Conservation (phyloP, 2,329 filamentous ascomycete species). For the Curvularia sp. region DNA sequence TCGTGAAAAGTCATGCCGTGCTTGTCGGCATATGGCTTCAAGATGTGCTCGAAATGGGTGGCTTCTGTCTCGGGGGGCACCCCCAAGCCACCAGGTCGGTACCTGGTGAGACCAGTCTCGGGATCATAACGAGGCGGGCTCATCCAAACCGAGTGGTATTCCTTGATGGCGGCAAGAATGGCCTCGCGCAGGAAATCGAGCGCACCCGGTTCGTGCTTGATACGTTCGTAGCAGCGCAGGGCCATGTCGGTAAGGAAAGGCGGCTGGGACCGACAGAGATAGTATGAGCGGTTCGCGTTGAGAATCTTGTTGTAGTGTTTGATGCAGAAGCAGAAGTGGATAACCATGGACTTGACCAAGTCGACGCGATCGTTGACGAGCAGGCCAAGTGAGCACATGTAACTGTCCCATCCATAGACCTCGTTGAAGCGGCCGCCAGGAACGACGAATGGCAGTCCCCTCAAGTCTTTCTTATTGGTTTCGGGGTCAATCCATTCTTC, state of each 20-base stretch:
- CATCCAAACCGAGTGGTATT: constrained; percentile 92
- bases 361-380: constrained; percentile 84
- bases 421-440: constrained; percentile 98
- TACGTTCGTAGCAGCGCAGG: constrained; percentile 89
- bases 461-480: constrained; percentile 73
- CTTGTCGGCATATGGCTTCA: constrained; percentile 84
- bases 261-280: constrained; percentile 90
- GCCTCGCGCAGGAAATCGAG: constrained; percentile 81
- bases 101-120: constrained; percentile 80
- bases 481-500: constrained; percentile 71
- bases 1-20: constrained; percentile 80
- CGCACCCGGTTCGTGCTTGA: constrained; percentile 82
- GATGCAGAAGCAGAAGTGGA: constrained; percentile 98
- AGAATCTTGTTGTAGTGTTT: constrained; percentile 98
- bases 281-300: constrained; percentile 96
- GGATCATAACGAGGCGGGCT: constrained; percentile 74
- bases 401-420: constrained; percentile 98
- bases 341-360: constrained; percentile 91
- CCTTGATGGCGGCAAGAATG: constrained; percentile 92
- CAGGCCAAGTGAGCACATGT: constrained; percentile 94
- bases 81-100: constrained; percentile 81
- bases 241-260: constrained; percentile 98
- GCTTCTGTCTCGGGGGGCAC: constrained; percentile 93
- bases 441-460: constrained; percentile 92
- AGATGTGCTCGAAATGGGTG: constrained; percentile 81